Evolutionary conservation across 345 rosid species (phyloP), one percentile per base, ranked within the genome.

Genomic region (Syzygium grande): DNA sequence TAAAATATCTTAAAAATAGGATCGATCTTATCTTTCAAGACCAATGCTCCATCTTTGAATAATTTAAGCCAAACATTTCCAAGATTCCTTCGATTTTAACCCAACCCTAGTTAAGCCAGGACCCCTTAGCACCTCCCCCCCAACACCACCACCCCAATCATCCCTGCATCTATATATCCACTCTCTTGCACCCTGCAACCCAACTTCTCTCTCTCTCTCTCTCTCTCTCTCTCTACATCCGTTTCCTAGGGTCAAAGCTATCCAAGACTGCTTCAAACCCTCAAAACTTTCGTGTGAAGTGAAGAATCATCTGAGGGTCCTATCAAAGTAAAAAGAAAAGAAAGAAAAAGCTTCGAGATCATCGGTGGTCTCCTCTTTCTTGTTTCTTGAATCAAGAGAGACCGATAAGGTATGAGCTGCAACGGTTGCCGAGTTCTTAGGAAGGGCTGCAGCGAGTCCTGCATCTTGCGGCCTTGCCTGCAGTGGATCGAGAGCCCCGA

Each of bases 361-460:
- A 73, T 73, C 83, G 83, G 43, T 38, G 49, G 83, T 21, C 83
- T 38, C 23, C 21, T 63, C 46, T 29, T 68, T 4, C 23, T 68
- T 30, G 79, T 68, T 30, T 73, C 49, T 73, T 73, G 49, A 73
- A 73, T 21, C 43, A 14, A 41, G 83, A 22, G 49, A 73, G 83
- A 52, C 52, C 43, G 34, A 54, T 17, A 51, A 52, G 59, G 21
- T 34, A 97, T 98, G 99, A 98, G 99, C 77, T 98, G 99, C 96
- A 98, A 95, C 93, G 99, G 99, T 1, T 98, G 99, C 91, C 91
- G 99, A 89, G 99, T 98, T 51, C 91, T 98, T 22, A 96, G 99
- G 27, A 98, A 98, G 89, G 99, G 99, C 5, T 98, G 99, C 94
- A 96, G 99, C 85, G 99, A 98, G 88, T 91, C 92, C 21, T 98